These are phyloP conservation scores for Streptanthus diversifolius DNA, from an alignment of 345 rosid species.

Conservation along the genomic window DNA sequence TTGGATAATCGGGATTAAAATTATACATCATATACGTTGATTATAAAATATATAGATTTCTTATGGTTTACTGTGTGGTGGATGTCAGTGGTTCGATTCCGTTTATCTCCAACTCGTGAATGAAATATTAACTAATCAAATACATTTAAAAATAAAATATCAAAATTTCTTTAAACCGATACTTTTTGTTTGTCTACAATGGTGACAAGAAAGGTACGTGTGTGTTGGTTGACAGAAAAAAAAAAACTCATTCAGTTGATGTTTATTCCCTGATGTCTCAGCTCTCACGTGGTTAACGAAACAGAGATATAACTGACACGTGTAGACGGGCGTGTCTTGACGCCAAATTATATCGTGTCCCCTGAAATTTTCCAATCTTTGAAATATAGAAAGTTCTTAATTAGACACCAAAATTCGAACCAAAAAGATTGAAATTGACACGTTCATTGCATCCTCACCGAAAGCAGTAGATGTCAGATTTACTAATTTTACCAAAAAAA, in stretches of 20 bases:
- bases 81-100: too few relatives aligned
- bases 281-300: slow-evolving; percentile 14
- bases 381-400: slow-evolving; percentile 26
- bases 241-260: neutral
- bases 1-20: neutral
- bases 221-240: slow-evolving; percentile 6
- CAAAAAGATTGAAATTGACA: slow-evolving; percentile 8
- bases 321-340: slow-evolving; percentile 10
- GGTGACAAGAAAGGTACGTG: slow-evolving; percentile 22
- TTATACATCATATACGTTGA: neutral
- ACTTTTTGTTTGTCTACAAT: neutral
- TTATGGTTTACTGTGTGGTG: too few relatives aligned
- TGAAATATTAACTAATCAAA: too few relatives aligned
- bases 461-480: slow-evolving; percentile 28
- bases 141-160: neutral
- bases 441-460: slow-evolving; percentile 31
- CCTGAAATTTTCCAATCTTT: neutral
- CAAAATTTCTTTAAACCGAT: neutral
- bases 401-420: slow-evolving; percentile 10
- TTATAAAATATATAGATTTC: neutral
- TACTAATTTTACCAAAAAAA: slow-evolving; percentile 4
- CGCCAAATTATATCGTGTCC: slow-evolving; percentile 6
- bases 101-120: too few relatives aligned
- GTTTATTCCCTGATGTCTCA: slow-evolving; percentile 1
- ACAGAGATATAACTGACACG: slow-evolving; percentile 28